Evolutionary conservation across 2,329 filamentous ascomycete species (phyloP), one percentile per base, ranked within the genome.

Genomic region (Fusarium humuli): DNA sequence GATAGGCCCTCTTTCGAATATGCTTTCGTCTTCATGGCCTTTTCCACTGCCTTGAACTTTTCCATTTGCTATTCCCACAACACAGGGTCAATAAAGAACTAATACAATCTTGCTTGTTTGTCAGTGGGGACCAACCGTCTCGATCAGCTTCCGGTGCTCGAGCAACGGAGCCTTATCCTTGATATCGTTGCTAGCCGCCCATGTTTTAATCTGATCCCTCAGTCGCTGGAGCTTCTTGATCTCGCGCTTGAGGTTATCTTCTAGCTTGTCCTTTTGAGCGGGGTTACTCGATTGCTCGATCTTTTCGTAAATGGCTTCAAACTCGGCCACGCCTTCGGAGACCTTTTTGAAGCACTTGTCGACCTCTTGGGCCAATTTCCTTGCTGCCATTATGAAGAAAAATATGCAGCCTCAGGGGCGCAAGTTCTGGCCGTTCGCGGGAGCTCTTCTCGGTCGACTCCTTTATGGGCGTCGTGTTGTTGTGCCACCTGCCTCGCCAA

Each of bases 301-400:
- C 89, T 99, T 99, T 75, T 98, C 96, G 84, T 98, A 97, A 77
- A 98, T 98, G 78, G 87, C 87, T 79, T 98, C 94, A 81, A 99
- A 99, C 71, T 94, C 92, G 69, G 90, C 86, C 58, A 98, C 94
- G 57, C 96, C 96, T 85, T 98, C 95, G 49, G 90, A 88, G 78
- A 98, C 94, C 87, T 97, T 97, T 84, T 99, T 99, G 90, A 98
- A 98, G 88, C 94, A 97, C 85, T 98, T 97, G 79, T 99, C 96
- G 77, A 98, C 95, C 85, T 99, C 96, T 84, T 98, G 94, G 81
- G 96, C 93, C 76, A 97, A 88, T 87, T 99, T 99, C 81, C 96
- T 90, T 80, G 93, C 93, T 76, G 96, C 94, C 96, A 99, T 99
- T 77, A 81, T 87, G 83, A 62, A 59, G 47, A 65, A 25, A 66